Evolutionary conservation across 2,329 filamentous ascomycete genomes (phyloP), one percentile per base, ranked within the genome.

Genomic region (Calonectria pseudoreteaudii): DNA sequence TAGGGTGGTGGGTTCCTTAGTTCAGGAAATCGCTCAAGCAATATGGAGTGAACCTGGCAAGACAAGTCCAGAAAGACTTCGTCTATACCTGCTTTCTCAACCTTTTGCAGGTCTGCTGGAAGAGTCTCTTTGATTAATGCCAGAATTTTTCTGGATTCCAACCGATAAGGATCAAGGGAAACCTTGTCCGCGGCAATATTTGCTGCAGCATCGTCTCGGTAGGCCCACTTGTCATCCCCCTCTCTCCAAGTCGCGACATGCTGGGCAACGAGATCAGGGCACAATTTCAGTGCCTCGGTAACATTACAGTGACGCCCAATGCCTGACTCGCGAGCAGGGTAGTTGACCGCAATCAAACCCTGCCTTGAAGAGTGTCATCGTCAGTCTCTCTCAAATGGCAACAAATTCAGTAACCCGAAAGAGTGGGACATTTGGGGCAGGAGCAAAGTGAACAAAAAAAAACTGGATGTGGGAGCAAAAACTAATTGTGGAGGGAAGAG

Each of bases 161-260:
- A 88, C 44, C 97, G 91, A 84, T 98, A 99, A 13, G 95, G 95
- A 83, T 99, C 97, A 49, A 99, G 87, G 9, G 94, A 98, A 47
- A 98, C 97, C 85, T 99, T 99, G 83, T 98, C 94, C 38, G 93
- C 96, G 49, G 91, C 92, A 78, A 98, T 97, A 79, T 95, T 92
- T 80, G 90, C 91, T 68, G 91, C 92, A 13, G 95, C 93, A 82
- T 98, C 94, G 36, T 95, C 91, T 70, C 94, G 93, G 82, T 99
- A 99, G 14, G 93, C 94, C 97, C 97, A 99, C 80, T 91, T 94
- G 78, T 94, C 93, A 75, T 98, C 95, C 0, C 96, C 96, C 83
- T 98, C 96, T 80, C 94, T 93, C 93, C 96, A 98, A 7, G 96
- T 98, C 53, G 95, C 96, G 23, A 98, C 97, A 83, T 99, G 97